These are phyloP conservation scores for Trichoderma sp. DNA, from an alignment of 2,329 filamentous ascomycete genomes.

Conservation along the genomic window DNA sequence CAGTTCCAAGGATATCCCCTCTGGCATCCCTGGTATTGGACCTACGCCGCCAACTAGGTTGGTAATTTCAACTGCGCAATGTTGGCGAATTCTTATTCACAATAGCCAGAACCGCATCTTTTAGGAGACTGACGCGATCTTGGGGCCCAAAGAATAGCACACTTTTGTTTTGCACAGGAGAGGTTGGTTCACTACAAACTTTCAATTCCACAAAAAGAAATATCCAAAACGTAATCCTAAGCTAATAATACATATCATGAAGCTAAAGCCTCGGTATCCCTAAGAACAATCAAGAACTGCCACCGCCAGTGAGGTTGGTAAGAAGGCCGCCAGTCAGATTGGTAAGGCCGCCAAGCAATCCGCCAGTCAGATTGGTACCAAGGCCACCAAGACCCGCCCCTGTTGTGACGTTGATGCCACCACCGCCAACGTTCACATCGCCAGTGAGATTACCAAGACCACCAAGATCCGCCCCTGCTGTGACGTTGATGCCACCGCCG, in stretches of 20 bases:
- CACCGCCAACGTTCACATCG: background rate
- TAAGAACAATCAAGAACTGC: background rate
- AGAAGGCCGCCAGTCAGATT: background rate
- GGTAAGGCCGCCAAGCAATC: background rate
- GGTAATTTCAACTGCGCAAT: background rate
- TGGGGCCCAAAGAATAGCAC: background rate
- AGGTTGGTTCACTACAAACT: background rate
- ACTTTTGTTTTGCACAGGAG: background rate
- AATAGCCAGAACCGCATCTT: background rate
- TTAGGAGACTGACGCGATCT: background rate
- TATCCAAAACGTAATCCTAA: constrained; percentile 10
- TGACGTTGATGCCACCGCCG: background rate
- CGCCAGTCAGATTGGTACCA: background rate
- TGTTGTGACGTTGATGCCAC: background rate
- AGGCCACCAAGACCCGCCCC: background rate
- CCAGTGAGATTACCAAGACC: background rate
- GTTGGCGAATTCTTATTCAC: background rate
- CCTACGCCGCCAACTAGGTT: background rate
- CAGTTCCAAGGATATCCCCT: background rate
- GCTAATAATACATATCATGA: constrained; percentile 7
- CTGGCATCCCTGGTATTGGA: background rate
- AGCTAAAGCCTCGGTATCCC: background rate
- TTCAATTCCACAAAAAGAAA: background rate
- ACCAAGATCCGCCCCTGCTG: background rate
- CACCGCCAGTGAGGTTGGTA: background rate